Base-by-base conservation (phyloP, 73 alveolate genomes). In the Tetrahymena thermophila region DNA sequence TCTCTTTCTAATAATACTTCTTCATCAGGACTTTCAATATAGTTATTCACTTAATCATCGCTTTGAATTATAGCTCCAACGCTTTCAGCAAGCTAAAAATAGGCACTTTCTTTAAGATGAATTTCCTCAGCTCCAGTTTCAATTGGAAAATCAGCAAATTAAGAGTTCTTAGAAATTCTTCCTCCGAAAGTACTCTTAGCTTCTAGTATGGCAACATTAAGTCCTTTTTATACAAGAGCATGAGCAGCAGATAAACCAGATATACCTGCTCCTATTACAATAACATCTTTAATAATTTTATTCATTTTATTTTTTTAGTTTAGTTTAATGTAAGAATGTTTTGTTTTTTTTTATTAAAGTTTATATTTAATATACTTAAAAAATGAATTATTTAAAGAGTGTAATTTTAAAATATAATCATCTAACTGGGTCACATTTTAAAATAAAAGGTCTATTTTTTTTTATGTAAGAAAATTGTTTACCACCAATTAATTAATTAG, bases 221-320 rank as follows among this genome's bases (percentile, higher is more conserved):
- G 31, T 17, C 94, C 94, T 23, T 31, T 40, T 42, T 85, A 85
- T 2, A 34, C 35, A 85, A 85, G 94, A 10, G 57, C 94, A 42
- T 85, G 94, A 34, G 94, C 94, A 3, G 94, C 85, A n/a, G 85
- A 40, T 21, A 85, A 43, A 28, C 94, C 94, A 28, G 94, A 85
- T 23, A 85, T 85, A 42, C 94, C 94, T 21, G 94, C 94, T 34
- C 94, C 94, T 19, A 85, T 23, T 28, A 85, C 83, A 85, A 85
- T 85, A n/a, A 85, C 94, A 23, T 85, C 94, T 85, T 71, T 71
- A 31, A 71, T n/a, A 71, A 71, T n/a, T 71, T 17, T 23, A 71
- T 71, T 71, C 89, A 71, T 71, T 71, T 31, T 25, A 71, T 21
- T 50, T 50, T 43, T 43, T 50, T 50, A 40, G 0, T 50, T 10